A percentile compares a stretch with the other conserved stretches of the same genome.
These are phyloP conservation scores for Crucibulum laeve DNA, from an alignment of 768 basidiomycete genomes.

Conservation along the genomic window DNA sequence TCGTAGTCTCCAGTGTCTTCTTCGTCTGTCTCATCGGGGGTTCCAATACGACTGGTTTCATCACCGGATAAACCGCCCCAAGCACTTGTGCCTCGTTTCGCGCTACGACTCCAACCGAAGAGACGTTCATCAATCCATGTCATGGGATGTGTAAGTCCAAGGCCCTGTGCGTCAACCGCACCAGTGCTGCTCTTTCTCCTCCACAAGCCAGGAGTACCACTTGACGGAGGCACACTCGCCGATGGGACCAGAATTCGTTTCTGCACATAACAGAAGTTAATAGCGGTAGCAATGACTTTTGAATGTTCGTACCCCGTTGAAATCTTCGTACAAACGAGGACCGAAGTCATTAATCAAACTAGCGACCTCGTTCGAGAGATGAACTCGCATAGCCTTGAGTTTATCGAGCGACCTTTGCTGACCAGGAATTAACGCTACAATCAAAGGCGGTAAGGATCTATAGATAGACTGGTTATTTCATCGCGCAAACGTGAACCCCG, in stretches of 20 bases:
- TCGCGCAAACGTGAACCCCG: background rate
- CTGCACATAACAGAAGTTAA: constrained; percentile 34
- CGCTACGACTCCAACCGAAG: constrained; percentile 86
- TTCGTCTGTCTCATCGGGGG: constrained; percentile 78
- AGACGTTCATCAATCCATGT: constrained; percentile 92
- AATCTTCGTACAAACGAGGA: constrained; percentile 82
- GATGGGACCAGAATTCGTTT: constrained; percentile 79
- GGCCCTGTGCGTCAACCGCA: constrained; percentile 82
- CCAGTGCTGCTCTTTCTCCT: constrained; percentile 76
- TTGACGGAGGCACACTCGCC: constrained; percentile 81
- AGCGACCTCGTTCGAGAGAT: constrained; percentile 80
- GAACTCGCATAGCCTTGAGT: constrained; percentile 67
- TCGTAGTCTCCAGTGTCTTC: constrained; percentile 92
- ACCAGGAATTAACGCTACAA: constrained; percentile 85
- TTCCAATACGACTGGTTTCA: constrained; percentile 58
- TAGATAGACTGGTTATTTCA: constrained; percentile 9
- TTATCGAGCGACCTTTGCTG: constrained; percentile 78
- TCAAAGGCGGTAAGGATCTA: constrained; percentile 86
- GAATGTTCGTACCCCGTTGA: constrained; percentile 75
- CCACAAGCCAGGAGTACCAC: constrained; percentile 70
- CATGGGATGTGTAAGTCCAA: constrained; percentile 87
- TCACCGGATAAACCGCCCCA: constrained; percentile 63
- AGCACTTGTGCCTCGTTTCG: constrained; percentile 77
- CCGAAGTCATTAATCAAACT: constrained; percentile 86
- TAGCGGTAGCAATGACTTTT: too few species aligned